phyloP scores from a whole-genome alignment of 208 protist genomes.

The Crithidia thermophila region DNA sequence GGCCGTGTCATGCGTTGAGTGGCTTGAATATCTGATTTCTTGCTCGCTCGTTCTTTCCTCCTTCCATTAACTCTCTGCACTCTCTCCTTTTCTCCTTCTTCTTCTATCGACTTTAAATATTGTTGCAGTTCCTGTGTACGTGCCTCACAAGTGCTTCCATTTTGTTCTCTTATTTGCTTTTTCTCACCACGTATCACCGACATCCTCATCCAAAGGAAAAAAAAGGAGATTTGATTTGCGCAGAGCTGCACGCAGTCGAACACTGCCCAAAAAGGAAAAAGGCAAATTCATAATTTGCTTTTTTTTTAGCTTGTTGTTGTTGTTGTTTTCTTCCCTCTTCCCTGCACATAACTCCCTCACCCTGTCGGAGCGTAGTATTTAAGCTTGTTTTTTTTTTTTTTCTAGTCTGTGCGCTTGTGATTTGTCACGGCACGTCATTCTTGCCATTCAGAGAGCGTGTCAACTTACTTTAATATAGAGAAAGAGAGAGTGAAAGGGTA shows the following conservation, averaged over 20 bases:
- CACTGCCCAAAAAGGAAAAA: background rate
- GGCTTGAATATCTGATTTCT: too few relatives aligned
- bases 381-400: too few relatives aligned
- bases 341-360: background rate
- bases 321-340: slow-evolving; percentile 4
- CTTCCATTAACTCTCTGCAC: background rate
- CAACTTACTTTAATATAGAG: too few relatives aligned
- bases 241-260: background rate
- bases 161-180: background rate
- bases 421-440: too few relatives aligned
- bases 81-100: background rate
- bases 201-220: too few relatives aligned
- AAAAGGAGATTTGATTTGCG: background rate
- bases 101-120: background rate
- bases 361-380: too few relatives aligned
- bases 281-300: background rate
- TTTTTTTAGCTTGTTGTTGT: slow-evolving; percentile 7
- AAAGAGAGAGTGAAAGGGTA: too few relatives aligned
- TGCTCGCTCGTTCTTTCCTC: too few relatives aligned
- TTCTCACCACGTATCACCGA: too few relatives aligned
- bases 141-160: too few relatives aligned
- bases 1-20: too few relatives aligned
- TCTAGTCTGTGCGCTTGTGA: slow-evolving; percentile 3
- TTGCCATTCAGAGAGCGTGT: too few relatives aligned
- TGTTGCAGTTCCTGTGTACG: background rate